Evolutionary conservation across 164 flowering plant genomes (phyloP).

Genomic region (Malania oleifera): DNA sequence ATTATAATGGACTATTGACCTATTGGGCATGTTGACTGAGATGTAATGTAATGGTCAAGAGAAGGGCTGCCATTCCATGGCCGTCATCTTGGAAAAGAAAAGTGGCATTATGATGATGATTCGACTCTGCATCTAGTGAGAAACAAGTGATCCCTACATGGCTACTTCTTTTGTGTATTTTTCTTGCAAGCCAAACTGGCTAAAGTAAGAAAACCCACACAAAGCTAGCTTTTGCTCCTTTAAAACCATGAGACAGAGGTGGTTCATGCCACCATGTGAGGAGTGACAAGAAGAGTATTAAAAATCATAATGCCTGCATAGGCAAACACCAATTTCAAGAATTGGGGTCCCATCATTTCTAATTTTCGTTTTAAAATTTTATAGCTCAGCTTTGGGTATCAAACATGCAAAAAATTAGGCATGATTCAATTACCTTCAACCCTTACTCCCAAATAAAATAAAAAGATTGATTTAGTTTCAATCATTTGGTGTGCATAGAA

Average conservation of each 20-base stretch:
- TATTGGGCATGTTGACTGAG: background rate
- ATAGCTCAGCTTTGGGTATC: too few species aligned
- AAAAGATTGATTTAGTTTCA: too few species aligned
- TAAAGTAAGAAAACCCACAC: background rate
- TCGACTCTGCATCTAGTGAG: background rate
- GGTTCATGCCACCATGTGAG: background rate
- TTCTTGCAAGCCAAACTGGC: background rate
- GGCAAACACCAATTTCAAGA: background rate
- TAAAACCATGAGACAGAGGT: background rate
- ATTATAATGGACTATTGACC: background rate
- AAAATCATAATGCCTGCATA: background rate
- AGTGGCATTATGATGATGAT: background rate
- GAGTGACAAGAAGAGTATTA: background rate
- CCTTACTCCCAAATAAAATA: too few species aligned
- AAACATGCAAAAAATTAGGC: too few species aligned
- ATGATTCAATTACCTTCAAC: too few species aligned
- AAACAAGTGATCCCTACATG: conserved; percentile 1
- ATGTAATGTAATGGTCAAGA: background rate
- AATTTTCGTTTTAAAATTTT: too few species aligned
- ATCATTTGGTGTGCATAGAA: too few species aligned
- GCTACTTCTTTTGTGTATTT: background rate
- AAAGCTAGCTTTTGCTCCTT: background rate
- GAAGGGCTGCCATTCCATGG: background rate
- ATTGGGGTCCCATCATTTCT: too few species aligned
- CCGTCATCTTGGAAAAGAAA: background rate